These are phyloP conservation scores for Mycena citricolor DNA, from an alignment of 1,284 basidiomycete genomes.

Conservation along the genomic window DNA sequence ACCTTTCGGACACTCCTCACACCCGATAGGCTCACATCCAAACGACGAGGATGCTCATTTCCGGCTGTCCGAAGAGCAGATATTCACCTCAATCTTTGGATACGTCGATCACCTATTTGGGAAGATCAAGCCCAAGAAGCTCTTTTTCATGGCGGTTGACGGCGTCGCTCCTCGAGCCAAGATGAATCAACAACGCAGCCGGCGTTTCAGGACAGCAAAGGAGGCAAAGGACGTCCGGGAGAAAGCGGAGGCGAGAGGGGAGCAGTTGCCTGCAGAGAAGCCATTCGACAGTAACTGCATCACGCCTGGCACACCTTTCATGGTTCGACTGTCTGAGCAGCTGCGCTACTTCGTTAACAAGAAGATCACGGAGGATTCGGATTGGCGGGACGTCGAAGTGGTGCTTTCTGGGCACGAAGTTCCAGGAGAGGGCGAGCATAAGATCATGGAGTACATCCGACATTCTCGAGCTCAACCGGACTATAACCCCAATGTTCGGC, in stretches of 20 bases:
- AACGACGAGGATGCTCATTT: conserved; percentile 96
- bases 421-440: conserved; percentile 99
- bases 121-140: conserved; percentile 96
- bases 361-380: conserved; percentile 93
- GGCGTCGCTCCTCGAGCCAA: conserved; percentile 98
- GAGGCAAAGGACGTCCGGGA: conserved; percentile 87
- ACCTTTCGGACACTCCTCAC: not conserved
- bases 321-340: conserved; percentile 77
- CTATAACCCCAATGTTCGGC: conserved; percentile 91
- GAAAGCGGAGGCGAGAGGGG: conserved; percentile 86
- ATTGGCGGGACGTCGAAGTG: conserved; percentile 91
- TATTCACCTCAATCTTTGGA: conserved; percentile 94
- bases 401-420: conserved; percentile 98
- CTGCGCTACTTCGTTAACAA: conserved; percentile 96
- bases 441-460: conserved; percentile 99
- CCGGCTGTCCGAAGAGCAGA: conserved; percentile 93
- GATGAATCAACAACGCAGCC: conserved; percentile 98
- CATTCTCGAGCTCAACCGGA: conserved; percentile 91
- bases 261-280: conserved; percentile 89
- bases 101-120: conserved; percentile 97
- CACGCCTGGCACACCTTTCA: conserved; percentile 76
- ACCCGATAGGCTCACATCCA: conserved; percentile 86
- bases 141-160: conserved; percentile 98
- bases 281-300: conserved; percentile 99
- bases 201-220: conserved; percentile 93